Evolutionary conservation across 495 filamentous ascomycete genomes (phyloP), one percentile per base, ranked within the genome.

Genomic region (Trichoderma asperelloides): DNA sequence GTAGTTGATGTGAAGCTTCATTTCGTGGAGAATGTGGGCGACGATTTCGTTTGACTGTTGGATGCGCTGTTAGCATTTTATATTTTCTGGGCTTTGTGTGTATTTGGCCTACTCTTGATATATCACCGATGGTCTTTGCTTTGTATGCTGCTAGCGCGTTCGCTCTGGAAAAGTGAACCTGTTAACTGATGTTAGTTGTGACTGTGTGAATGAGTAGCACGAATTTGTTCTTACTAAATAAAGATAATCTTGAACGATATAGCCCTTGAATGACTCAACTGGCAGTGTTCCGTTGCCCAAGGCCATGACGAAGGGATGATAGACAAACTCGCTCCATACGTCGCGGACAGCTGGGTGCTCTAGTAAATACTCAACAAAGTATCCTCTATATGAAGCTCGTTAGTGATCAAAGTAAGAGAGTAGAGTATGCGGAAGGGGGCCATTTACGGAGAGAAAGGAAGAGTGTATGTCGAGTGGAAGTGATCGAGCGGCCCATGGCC

Each of bases 401-500:
- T 39, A 63, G 60, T 6, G 25, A n/a, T 8, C 25, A 4, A 7
- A 33, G 37, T 30, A 25, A 62, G 27, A 68, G 28, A 39, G 13
- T n/a, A 51, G 55, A 11, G 16, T n/a, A n/a, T n/a, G n/a, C n/a
- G n/a, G n/a, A n/a, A n/a, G 27, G 12, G 1, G 43, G 43, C 15
- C 65, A 81, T 88, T 73, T 78, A 97, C 92, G 88, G 90, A 13
- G 89, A 77, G 78, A 96, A 96, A 2, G 93, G 92, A 67, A 96
- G 77, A 0, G 81, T 85, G 68, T 91, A 88, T 2, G 87, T 80
- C 3, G 92, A 96, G 74, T 98, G 93, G 71, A 97, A 96, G 76
- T 97, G 94, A 70, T 97, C 96, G 68, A 98, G 87, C 2, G 95
- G 93, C 0, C 94, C 94, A 76, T 86, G 91, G 9, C 94, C 94